These are phyloP conservation scores for Trichoderma sp. DNA, from an alignment of 2,329 filamentous ascomycete genomes.

Conservation along the genomic window DNA sequence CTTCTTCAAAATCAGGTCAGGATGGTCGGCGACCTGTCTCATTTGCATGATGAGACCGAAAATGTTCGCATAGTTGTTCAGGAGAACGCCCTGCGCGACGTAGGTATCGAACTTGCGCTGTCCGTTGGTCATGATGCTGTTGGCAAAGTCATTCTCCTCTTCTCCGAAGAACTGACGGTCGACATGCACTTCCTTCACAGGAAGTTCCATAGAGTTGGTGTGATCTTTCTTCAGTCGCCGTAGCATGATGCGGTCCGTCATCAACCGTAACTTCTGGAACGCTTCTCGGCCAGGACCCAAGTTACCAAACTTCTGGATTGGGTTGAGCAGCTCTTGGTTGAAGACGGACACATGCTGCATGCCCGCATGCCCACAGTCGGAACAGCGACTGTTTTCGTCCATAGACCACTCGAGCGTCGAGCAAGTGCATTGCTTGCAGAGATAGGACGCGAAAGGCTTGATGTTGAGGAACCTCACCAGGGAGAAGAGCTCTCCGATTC, in stretches of 20 bases:
- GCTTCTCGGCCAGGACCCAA: slow-evolving; percentile 65
- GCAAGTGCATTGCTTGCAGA: slow-evolving; percentile 86
- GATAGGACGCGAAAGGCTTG: slow-evolving; percentile 86
- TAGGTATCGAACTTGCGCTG: slow-evolving; percentile 93
- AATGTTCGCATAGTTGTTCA: slow-evolving; percentile 98
- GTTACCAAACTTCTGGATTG: slow-evolving; percentile 67
- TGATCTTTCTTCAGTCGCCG: slow-evolving; percentile 92
- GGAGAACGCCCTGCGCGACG: slow-evolving; percentile 86
- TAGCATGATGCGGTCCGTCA: slow-evolving; percentile 94
- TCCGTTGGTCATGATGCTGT: slow-evolving; percentile 92
- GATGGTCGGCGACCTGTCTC: slow-evolving; percentile 96
- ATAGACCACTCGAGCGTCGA: slow-evolving; percentile 82
- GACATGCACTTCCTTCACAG: slow-evolving; percentile 89
- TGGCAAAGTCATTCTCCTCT: slow-evolving; percentile 92
- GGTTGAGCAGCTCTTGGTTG: slow-evolving; percentile 93
- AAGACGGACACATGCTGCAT: slow-evolving; percentile 64
- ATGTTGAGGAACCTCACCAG: slow-evolving; percentile 89
- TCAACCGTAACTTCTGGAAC: slow-evolving; percentile 78
- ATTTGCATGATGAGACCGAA: slow-evolving; percentile 99
- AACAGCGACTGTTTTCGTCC: slow-evolving; percentile 70
- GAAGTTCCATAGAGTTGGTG: slow-evolving; percentile 92
- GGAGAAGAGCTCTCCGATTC: slow-evolving; percentile 96
- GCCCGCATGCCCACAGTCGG: slow-evolving; percentile 55
- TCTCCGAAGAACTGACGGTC: slow-evolving; percentile 96
- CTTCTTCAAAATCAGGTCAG: slow-evolving; percentile 90